phyloP scores from a whole-genome alignment of 805 yeast species.

The Lipomyces spencermartinsiae region DNA sequence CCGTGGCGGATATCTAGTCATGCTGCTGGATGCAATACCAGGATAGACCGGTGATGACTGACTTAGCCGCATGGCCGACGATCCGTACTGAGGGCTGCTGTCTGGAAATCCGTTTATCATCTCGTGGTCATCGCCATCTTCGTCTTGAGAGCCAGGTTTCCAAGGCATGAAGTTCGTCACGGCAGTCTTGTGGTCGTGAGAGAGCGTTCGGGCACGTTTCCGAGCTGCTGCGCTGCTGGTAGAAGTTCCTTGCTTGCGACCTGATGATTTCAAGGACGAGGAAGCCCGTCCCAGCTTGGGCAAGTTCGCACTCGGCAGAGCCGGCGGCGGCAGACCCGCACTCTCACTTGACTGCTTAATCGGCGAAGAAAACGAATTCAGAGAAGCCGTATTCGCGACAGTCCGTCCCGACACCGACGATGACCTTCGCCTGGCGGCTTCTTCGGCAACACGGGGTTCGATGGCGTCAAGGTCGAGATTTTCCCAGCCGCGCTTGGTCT shows the following conservation, averaged over 20 bases:
- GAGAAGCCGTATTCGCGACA: background rate
- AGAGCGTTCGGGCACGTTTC: slow-evolving; percentile 26
- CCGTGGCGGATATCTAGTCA: slow-evolving; percentile 5
- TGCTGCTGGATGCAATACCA: slow-evolving; percentile 16
- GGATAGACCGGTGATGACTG: slow-evolving; percentile 38
- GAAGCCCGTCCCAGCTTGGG: background rate
- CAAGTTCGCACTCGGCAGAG: background rate
- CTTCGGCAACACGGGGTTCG: slow-evolving; percentile 45
- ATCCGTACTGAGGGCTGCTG: slow-evolving; percentile 2
- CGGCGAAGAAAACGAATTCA: slow-evolving; percentile 1
- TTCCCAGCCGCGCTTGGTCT: slow-evolving; percentile 51
- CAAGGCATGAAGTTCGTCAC: slow-evolving; percentile 25
- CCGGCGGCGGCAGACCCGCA: slow-evolving; percentile 2
- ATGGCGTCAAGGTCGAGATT: slow-evolving; percentile 46
- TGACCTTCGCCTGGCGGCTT: slow-evolving; percentile 25
- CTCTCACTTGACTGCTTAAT: background rate
- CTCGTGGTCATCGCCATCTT: slow-evolving; percentile 15
- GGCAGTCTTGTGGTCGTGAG: slow-evolving; percentile 20
- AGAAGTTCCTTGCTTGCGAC: slow-evolving; percentile 1
- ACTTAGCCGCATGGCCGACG: slow-evolving; percentile 23
- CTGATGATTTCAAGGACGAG: background rate
- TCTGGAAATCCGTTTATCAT: slow-evolving; percentile 4
- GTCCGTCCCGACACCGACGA: slow-evolving; percentile 7
- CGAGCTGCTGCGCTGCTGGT: slow-evolving; percentile 12
- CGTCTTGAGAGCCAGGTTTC: slow-evolving; percentile 14